phyloP scores from a whole-genome alignment of 495 filamentous ascomycete genomes.

The Halenospora varia region DNA sequence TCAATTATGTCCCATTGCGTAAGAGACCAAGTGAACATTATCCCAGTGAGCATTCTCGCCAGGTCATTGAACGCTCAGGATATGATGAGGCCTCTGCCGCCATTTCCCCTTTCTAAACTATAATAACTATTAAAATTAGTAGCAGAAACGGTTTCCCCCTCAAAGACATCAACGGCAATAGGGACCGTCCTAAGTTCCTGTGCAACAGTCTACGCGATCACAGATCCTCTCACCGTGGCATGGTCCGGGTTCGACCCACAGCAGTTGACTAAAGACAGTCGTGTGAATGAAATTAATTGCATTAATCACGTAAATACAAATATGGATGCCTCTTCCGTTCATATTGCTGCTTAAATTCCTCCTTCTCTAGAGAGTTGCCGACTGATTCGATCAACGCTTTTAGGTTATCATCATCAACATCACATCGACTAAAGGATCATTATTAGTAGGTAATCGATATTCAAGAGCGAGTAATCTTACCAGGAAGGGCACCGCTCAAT shows the following conservation, averaged over 20 bases:
- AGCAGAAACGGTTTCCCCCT: background rate
- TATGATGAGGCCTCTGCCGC: background rate
- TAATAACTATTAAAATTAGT: too few species aligned
- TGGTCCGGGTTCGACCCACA: background rate
- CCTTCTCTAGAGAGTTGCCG: background rate
- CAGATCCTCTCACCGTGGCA: background rate
- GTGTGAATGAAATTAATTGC: background rate
- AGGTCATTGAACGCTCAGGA: background rate
- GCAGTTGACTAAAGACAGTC: background rate
- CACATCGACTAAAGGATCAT: background rate
- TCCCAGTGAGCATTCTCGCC: background rate
- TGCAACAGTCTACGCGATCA: background rate
- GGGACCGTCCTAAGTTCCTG: background rate
- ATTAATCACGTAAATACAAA: background rate
- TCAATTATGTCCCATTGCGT: background rate
- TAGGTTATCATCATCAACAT: background rate
- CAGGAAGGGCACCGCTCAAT: background rate
- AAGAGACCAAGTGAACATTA: background rate
- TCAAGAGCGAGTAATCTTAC: constrained; percentile 1
- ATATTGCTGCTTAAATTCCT: background rate
- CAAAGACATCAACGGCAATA: background rate
- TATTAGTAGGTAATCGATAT: background rate
- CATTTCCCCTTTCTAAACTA: too few species aligned
- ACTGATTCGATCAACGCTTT: background rate
- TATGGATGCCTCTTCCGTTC: constrained; percentile 1